phyloP scores from a whole-genome alignment of 1,284 basidiomycete species.

The Naganishia liquefaciens region DNA sequence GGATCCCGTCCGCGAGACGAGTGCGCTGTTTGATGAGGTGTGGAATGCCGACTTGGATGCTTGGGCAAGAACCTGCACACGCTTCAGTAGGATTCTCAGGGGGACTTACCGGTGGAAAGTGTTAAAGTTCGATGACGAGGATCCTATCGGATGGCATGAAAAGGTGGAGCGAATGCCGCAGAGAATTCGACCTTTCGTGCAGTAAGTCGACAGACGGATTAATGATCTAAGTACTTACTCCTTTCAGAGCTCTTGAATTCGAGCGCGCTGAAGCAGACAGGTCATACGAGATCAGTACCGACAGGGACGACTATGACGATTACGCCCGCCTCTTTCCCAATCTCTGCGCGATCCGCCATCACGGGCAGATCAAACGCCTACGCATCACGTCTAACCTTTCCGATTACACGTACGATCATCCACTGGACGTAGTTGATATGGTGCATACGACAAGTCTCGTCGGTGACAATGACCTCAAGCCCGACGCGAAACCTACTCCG shows the following conservation, averaged over 20 bases:
- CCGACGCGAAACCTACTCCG: slow-evolving; percentile 3
- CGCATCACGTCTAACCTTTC: background rate
- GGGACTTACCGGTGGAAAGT: slow-evolving; percentile 14
- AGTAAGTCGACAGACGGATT: background rate
- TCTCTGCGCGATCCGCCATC: slow-evolving; percentile 10
- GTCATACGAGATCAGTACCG: slow-evolving; percentile 8
- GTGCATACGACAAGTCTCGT: slow-evolving; percentile 6
- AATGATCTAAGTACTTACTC: background rate
- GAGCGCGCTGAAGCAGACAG: background rate
- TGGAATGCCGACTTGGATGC: slow-evolving; percentile 8
- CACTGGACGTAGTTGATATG: slow-evolving; percentile 12
- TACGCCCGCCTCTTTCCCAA: slow-evolving; percentile 4
- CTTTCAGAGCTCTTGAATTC: slow-evolving; percentile 6
- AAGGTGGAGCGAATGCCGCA: slow-evolving; percentile 2
- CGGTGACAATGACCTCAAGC: slow-evolving; percentile 10
- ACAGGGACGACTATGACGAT: slow-evolving; percentile 14
- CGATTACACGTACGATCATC: slow-evolving; percentile 7
- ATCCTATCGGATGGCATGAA: slow-evolving; percentile 13
- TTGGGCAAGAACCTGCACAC: slow-evolving; percentile 4
- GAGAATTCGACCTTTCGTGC: background rate
- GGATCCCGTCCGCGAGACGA: slow-evolving; percentile 4
- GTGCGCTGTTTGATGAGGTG: background rate
- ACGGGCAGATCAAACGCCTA: slow-evolving; percentile 9
- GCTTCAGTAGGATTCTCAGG: slow-evolving; percentile 8
- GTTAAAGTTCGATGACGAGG: slow-evolving; percentile 10